Conservation (phyloP, 495 filamentous ascomycete genomes). For the Annulohypoxylon moriforme region DNA sequence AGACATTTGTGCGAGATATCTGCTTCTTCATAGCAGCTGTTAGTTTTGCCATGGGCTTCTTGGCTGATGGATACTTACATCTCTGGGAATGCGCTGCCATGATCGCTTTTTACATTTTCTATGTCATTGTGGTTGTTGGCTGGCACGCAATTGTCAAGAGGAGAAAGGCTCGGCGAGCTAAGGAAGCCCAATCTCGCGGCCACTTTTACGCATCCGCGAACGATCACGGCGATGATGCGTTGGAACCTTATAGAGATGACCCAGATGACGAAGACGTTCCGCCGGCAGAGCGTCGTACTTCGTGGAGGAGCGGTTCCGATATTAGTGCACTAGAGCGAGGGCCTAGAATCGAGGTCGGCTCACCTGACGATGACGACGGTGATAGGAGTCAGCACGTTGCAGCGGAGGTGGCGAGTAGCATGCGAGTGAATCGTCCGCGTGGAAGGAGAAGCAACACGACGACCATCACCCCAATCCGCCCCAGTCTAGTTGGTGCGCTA, state of each 20-base stretch:
- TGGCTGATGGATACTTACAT: conserved; percentile 85
- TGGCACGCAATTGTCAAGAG: conserved; percentile 90
- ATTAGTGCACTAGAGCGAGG: conserved; percentile 78
- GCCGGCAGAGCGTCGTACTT: conserved; percentile 56
- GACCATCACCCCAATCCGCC: conserved; percentile 82
- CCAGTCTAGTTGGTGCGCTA: conserved; percentile 90
- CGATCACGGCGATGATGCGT: conserved; percentile 58
- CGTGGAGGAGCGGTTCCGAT: conserved; percentile 61
- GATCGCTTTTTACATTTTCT: conserved; percentile 92
- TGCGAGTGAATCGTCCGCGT: conserved; percentile 83
- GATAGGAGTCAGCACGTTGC: conserved; percentile 80
- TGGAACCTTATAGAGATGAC: conserved; percentile 74
- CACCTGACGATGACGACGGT: conserved; percentile 68
- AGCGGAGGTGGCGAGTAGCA: conserved; percentile 87
- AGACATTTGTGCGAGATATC: conserved; percentile 92
- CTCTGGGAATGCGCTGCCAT: conserved; percentile 91
- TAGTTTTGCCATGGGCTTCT: conserved; percentile 85
- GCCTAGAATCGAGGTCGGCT: conserved; percentile 60
- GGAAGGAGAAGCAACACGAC: conserved; percentile 75
- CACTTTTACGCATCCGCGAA: conserved; percentile 73
- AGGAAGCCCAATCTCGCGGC: conserved; percentile 75
- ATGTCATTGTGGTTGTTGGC: conserved; percentile 85
- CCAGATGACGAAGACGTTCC: conserved; percentile 78
- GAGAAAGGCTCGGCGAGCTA: conserved; percentile 66
- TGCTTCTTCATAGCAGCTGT: conserved; percentile 92